Evolutionary conservation across 2,329 filamentous ascomycete genomes (phyloP).

Genomic region (Talaromyces albobiverticillius): DNA sequence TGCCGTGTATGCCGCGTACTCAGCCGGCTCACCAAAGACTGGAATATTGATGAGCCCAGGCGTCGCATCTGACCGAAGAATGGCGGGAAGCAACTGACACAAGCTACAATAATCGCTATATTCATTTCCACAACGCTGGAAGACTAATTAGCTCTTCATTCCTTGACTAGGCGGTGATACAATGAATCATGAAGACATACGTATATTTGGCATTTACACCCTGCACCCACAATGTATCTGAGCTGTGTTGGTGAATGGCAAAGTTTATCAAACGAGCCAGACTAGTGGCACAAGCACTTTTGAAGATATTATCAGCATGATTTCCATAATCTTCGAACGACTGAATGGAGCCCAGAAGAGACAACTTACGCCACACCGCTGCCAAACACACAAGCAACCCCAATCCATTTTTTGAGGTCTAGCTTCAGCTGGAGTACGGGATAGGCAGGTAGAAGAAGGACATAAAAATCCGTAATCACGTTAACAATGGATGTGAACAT

Average conservation of each 20-base stretch:
- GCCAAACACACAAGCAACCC: neutral
- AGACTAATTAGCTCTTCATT: neutral
- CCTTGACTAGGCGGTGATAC: neutral
- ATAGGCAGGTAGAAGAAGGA: neutral
- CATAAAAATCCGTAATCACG: conserved; percentile 1
- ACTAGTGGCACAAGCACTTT: neutral
- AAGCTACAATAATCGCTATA: neutral
- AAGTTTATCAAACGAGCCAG: conserved; percentile 1
- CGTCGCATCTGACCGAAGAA: neutral
- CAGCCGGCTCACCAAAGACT: too few relatives aligned
- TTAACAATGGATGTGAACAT: neutral
- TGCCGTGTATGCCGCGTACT: too few relatives aligned
- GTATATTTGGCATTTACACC: neutral
- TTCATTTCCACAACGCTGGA: conserved; percentile 1
- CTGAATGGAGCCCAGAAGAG: neutral
- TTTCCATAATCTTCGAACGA: too few relatives aligned
- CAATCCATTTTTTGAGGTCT: neutral
- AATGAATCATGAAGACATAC: neutral
- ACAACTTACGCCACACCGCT: neutral
- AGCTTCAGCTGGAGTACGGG: neutral
- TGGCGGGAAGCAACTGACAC: neutral
- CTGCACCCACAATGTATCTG: neutral
- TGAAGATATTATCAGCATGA: neutral
- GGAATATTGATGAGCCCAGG: neutral
- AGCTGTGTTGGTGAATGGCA: neutral